phyloP scores from a whole-genome alignment of 306 rosid genomes.

The Dalbergia oliveri region DNA sequence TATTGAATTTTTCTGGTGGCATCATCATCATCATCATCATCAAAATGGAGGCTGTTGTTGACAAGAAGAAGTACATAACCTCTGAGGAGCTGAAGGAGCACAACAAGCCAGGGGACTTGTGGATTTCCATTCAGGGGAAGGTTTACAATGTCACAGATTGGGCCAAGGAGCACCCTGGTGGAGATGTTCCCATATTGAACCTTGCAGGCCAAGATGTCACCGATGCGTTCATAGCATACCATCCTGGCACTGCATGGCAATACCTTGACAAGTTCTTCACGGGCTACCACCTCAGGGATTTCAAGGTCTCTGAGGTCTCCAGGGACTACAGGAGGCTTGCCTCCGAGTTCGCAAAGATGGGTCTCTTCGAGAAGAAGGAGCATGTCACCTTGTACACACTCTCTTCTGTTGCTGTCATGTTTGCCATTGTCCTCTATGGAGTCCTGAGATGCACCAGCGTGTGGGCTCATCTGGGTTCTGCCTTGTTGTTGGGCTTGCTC shows the following conservation, averaged over 20 bases:
- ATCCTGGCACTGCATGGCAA: constrained; percentile 73
- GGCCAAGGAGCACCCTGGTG: constrained; percentile 78
- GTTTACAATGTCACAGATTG: constrained; percentile 75
- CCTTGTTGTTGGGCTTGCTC: constrained; percentile 71
- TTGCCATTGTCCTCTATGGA: constrained; percentile 62
- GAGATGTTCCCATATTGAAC: constrained; percentile 60
- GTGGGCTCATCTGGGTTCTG: constrained; percentile 77
- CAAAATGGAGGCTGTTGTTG: not conserved
- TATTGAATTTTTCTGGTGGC: not conserved
- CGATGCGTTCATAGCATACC: constrained; percentile 80
- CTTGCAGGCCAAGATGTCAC: constrained; percentile 84
- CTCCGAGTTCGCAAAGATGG: constrained; percentile 61
- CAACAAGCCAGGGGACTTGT: constrained; percentile 68
- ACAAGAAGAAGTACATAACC: constrained; percentile 60
- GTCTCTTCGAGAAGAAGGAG: constrained; percentile 74
- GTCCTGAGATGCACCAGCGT: constrained; percentile 50
- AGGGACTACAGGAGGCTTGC: constrained; percentile 71
- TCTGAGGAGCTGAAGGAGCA: constrained; percentile 61
- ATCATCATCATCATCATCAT: not conserved
- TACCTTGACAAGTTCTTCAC: constrained; percentile 69
- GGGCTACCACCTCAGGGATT: constrained; percentile 60
- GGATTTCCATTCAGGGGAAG: constrained; percentile 87
- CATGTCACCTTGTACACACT: constrained; percentile 50
- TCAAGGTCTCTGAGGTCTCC: constrained; percentile 71
- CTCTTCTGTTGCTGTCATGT: constrained; percentile 50